Conservation (phyloP, 228 moss, liverwort and hornwort species). For the Sphagnum magellanicum region DNA sequence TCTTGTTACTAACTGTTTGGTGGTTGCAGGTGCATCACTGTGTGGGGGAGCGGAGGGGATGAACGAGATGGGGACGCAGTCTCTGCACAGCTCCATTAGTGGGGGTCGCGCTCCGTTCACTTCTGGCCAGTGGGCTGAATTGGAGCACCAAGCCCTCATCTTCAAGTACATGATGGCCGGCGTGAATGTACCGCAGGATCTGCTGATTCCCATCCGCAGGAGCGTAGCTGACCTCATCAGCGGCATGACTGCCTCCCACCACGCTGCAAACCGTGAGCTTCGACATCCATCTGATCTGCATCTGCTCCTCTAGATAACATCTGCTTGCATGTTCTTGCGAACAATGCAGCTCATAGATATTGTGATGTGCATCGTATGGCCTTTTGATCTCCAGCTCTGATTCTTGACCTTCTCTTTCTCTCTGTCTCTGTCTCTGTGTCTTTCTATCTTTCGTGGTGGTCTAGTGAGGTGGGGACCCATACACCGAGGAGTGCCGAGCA, state of each 20-base stretch:
- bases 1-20: background rate
- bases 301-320: background rate
- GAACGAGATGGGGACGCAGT: constrained; percentile 66
- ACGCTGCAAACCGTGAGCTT: constrained; percentile 73
- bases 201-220: constrained; percentile 90
- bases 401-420: background rate
- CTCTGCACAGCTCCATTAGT: constrained; percentile 61
- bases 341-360: background rate
- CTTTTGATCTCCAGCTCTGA: background rate
- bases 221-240: constrained; percentile 79
- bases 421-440: background rate
- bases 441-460: constrained; percentile 14
- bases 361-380: background rate
- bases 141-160: constrained; percentile 97
- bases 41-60: constrained; percentile 85
- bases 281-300: background rate
- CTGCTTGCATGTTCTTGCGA: background rate
- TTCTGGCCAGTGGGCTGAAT: constrained; percentile 91
- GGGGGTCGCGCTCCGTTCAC: constrained; percentile 93
- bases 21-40: constrained; percentile 55
- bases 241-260: constrained; percentile 64
- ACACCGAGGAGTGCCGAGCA: constrained; percentile 84
- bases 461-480: constrained; percentile 85
- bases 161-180: constrained; percentile 99
- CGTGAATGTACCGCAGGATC: constrained; percentile 88